A percentile compares a stretch with the other conserved stretches of the same genome.
phyloP scores from a whole-genome alignment of 805 yeast genomes.

The Candida patagonica region DNA sequence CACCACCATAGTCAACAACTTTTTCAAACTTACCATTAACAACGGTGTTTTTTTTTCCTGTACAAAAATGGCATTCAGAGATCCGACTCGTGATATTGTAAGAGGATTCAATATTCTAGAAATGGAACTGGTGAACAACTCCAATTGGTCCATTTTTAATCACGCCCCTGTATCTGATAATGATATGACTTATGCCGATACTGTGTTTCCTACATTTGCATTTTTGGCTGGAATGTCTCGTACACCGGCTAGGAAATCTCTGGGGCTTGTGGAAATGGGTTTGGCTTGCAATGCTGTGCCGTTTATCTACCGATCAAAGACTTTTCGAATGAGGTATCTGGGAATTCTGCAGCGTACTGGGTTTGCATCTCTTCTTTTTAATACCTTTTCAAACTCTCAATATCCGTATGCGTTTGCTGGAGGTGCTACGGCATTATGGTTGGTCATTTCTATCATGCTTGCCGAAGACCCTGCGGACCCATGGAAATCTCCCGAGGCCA shows the following conservation, averaged over 20 bases:
- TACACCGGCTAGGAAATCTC: slow-evolving; percentile 13
- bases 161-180: slow-evolving; percentile 20
- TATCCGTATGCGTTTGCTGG: slow-evolving; percentile 16
- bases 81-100: slow-evolving; percentile 21
- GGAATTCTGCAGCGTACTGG: slow-evolving; percentile 27
- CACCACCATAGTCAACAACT: too few species aligned
- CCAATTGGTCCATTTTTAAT: slow-evolving; percentile 9
- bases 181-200: slow-evolving; percentile 22
- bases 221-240: slow-evolving; percentile 24
- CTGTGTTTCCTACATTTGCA: slow-evolving; percentile 25
- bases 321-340: slow-evolving; percentile 16
- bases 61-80: slow-evolving; percentile 14
- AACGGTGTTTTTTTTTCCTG: too few species aligned
- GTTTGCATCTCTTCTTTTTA: slow-evolving; percentile 18
- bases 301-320: slow-evolving; percentile 4
- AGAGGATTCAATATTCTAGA: slow-evolving; percentile 25
- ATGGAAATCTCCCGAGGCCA: slow-evolving; percentile 18
- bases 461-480: slow-evolving; percentile 23
- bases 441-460: slow-evolving; percentile 17
- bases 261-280: slow-evolving; percentile 23
- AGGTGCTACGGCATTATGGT: slow-evolving; percentile 23
- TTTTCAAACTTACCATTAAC: too few species aligned
- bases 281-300: slow-evolving; percentile 20
- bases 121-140: slow-evolving; percentile 22
- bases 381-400: slow-evolving; percentile 6